These are phyloP conservation scores for Xanthoconium purpureum DNA, from an alignment of 768 basidiomycete genomes.

Conservation along the genomic window DNA sequence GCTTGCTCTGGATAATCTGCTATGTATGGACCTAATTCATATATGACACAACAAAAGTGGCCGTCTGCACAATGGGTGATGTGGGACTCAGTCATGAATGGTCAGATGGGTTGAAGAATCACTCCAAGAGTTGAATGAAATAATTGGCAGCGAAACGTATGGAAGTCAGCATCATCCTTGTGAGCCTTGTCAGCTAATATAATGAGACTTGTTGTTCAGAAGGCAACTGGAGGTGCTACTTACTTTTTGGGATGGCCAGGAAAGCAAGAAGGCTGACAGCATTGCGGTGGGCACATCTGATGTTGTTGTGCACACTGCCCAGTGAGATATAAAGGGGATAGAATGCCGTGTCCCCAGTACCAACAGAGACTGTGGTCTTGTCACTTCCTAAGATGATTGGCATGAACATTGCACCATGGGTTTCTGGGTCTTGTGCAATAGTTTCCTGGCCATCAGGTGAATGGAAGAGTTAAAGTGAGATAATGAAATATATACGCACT, in stretches of 20 bases:
- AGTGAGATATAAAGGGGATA: not conserved
- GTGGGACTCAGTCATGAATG: not conserved
- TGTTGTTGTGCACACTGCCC: not conserved
- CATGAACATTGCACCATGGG: not conserved
- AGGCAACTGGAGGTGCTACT: not conserved
- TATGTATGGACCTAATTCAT: not conserved
- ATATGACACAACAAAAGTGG: not conserved
- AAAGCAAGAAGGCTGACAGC: not conserved
- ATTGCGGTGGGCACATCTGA: not conserved
- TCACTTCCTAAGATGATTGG: not conserved
- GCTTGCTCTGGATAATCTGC: not conserved
- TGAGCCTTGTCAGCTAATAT: not conserved
- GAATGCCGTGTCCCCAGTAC: not conserved
- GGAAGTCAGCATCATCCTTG: not conserved
- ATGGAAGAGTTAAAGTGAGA: not conserved
- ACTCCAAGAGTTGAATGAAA: not conserved
- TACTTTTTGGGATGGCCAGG: not conserved
- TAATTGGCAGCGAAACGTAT: not conserved
- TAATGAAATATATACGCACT: not conserved
- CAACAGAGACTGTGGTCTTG: not conserved
- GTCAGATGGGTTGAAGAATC: not conserved
- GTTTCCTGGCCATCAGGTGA: not conserved
- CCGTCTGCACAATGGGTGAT: not conserved
- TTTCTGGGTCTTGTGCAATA: not conserved
- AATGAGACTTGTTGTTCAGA: too few relatives aligned